Base-by-base conservation (phyloP, 768 basidiomycete species). In the Lactifluus hygrophoroides region DNA sequence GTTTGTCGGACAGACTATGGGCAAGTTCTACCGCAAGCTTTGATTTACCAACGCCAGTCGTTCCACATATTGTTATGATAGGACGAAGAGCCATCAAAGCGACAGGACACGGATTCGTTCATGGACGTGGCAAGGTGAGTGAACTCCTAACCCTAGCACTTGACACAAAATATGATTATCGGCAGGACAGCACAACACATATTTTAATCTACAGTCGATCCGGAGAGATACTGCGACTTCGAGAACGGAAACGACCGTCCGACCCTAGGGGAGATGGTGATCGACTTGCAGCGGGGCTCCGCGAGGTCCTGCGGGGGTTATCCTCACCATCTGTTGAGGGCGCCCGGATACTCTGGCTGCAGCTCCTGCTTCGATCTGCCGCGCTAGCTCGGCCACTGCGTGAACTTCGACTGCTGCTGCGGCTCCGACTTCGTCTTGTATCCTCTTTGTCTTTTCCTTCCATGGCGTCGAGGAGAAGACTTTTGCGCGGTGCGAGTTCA, bases 1-100 rank as follows among this genome's bases (percentile, higher is more conserved):
- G n/a, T 34, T 62, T 65, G 44, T 75, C 70, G 11, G 77, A 68
- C 23, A 86, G 69, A 57, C 75, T 77, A 34, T 84, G 76, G 25
- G 94, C 94, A 16, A 99, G 80, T 58, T 96, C 85, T 21, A 99
- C 82, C 4, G 90, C 90, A 8, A 98, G 78, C 56, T 89, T 88
- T 13, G 94, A 94, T 73, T 98, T 99, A 51, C 96, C 96, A 16
- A 94, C 93, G 23, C 95, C 89, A 25, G 95, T 99, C 0, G 95
- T 94, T 34, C 95, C 95, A 59, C 91, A 90, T 51, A 98, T 84
- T 17, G 86, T 80, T 53, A 98, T 82, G 64, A 96, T 73, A 21
- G 90, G 88, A 30, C 75, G 77, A 42, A 80, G 66, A 57, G 78
- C 69, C 74, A 77, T 77, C 19, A 19, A 4, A 30, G 48, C 21